Conservation (phyloP, 1,139 yeast genomes). For the Keqinozyma sinolaborantium region DNA sequence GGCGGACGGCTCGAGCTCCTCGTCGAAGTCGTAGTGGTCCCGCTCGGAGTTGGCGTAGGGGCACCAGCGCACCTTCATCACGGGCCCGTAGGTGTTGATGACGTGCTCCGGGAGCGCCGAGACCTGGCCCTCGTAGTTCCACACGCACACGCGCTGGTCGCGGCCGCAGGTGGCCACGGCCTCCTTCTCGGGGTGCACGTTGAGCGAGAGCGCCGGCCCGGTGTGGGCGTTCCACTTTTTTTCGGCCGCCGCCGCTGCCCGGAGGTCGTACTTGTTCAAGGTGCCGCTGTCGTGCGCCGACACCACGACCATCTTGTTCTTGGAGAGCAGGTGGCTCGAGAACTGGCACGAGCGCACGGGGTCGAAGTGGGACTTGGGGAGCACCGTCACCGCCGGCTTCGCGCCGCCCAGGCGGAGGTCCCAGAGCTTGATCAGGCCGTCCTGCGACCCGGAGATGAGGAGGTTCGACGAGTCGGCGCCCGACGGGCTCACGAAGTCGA, state of each 20-base stretch:
- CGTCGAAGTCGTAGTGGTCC: constrained; percentile 3
- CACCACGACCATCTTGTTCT: constrained; percentile 32
- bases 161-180: constrained; percentile 90
- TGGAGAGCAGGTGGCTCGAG: constrained; percentile 43
- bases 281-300: constrained; percentile 90
- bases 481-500: constrained; percentile 49
- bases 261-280: constrained; percentile 77
- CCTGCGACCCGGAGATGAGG: constrained; percentile 84
- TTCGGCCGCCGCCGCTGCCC: constrained; percentile 50
- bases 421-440: constrained; percentile 87
- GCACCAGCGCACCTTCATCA: constrained; percentile 71
- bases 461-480: constrained; percentile 42
- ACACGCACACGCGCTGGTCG: constrained; percentile 77
- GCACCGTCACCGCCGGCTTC: constrained; percentile 43
- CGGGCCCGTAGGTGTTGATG: constrained; percentile 73
- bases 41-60: constrained; percentile 20
- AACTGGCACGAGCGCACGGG: constrained; percentile 62
- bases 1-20: constrained; percentile 11
- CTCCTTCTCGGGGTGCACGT: constrained; percentile 84
- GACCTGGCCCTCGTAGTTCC: constrained; percentile 52
- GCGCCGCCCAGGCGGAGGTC: constrained; percentile 59
- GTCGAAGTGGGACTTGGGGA: constrained; percentile 55
- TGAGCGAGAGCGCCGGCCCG: constrained; percentile 84
- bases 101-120: constrained; percentile 61
- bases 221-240: constrained; percentile 83